Evolutionary conservation across 352 stramenopile species (phyloP), one percentile per base, ranked within the genome.

Genomic region (Pythium catenulatum): DNA sequence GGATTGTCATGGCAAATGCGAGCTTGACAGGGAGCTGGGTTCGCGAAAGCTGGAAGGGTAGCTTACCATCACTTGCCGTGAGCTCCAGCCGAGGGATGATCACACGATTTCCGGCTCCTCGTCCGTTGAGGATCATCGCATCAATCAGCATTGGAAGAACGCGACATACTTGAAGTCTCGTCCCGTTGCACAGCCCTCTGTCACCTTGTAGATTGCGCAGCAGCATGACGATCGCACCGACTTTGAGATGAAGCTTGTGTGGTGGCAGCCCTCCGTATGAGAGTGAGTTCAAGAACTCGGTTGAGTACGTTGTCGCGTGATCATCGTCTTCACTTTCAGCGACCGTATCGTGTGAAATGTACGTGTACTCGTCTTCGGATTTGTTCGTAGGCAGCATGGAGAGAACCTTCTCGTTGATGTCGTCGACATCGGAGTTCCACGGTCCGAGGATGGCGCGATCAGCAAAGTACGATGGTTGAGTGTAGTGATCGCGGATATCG

Each of bases 381-480:
- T 23, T 54, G 2, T 30, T 54, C 48, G 52, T 34, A 27, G 69
- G 48, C 4, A 79, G 19, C 48, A 54, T 79, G 36, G 15, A 52
- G 46, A 81, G 54, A 43, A 81, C 73, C 37, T 56, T 69, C 6
- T 56, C 37, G 54, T 81, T 70, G n/a, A 81, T 81, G 15, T 58
- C 54, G 36, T 81, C 56, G 15, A 81, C 52, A 21, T 81, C 73
- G 9, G 56, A 43, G 56, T 81, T 81, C 73, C 50, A 70, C 37
- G 50, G 70, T 41, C 36, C 52, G 1, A 68, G 36, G 50, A 79
- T 79, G 23, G 73, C 73, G 14, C 56, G 68, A 27, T 79, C 69
- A 8, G 48, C 46, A 32, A 79, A 79, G 50, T 79, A 79, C n/a
- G 48, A 5, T 6, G 36, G 13, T 14, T 50, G 46, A 13, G 1